Evolutionary conservation across 371 early-diverging fungal species (phyloP).

Genomic region (Mucor piriformis): DNA sequence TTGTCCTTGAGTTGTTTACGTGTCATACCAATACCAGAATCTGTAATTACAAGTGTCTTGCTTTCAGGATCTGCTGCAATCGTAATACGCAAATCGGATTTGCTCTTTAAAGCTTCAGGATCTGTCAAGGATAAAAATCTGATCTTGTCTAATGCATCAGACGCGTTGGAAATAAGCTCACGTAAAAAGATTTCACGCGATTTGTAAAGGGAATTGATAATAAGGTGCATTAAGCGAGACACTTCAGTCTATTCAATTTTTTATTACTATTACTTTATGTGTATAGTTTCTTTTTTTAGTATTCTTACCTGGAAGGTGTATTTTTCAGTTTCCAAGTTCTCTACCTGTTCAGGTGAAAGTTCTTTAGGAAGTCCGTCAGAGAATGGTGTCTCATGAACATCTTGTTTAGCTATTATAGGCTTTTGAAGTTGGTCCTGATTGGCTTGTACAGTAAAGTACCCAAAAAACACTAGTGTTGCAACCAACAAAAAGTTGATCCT

Average conservation of each 20-base stretch:
- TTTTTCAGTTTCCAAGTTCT: constrained; percentile 38
- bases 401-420: neutral
- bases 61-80: constrained; percentile 73
- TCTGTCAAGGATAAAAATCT: constrained; percentile 79
- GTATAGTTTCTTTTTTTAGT: neutral
- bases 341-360: constrained; percentile 34
- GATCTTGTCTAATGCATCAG: constrained; percentile 96
- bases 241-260: constrained; percentile 61
- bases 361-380: constrained; percentile 23
- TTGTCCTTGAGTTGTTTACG: constrained; percentile 85
- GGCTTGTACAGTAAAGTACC: constrained; percentile 10
- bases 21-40: constrained; percentile 98
- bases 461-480: neutral
- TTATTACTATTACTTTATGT: neutral
- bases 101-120: constrained; percentile 54
- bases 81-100: constrained; percentile 70
- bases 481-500: constrained; percentile 1
- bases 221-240: constrained; percentile 85
- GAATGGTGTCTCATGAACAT: neutral
- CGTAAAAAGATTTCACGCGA: constrained; percentile 91
- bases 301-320: constrained; percentile 41
- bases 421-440: neutral
- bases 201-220: constrained; percentile 90
- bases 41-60: constrained; percentile 79
- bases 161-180: constrained; percentile 96